Conservation (phyloP, 352 stramenopile species). For the Phytopythium delawarense region DNA sequence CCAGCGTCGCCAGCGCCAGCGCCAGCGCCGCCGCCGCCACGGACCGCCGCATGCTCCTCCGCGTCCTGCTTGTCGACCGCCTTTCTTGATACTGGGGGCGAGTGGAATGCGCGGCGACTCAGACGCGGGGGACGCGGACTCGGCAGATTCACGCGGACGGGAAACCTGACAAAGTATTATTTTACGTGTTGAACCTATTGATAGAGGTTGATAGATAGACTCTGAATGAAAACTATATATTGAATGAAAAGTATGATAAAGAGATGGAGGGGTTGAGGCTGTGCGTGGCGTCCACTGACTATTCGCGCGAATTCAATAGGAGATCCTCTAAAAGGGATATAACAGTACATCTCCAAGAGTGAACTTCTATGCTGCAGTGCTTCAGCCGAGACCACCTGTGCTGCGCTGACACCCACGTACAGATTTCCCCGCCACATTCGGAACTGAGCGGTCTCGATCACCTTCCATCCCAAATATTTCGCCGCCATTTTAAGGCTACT, state of each 20-base stretch:
- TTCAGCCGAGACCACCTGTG: no score
- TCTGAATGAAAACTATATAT: background rate
- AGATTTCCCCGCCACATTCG: no score
- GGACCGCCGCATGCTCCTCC: conserved; percentile 10
- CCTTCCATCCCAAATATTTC: no score
- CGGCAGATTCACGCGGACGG: background rate
- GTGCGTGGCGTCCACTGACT: background rate
- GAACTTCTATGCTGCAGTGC: no score
- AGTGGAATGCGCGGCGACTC: background rate
- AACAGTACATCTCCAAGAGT: no score
- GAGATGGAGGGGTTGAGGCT: background rate
- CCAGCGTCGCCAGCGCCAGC: conserved; percentile 13
- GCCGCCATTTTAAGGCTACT: no score
- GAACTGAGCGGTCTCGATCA: no score
- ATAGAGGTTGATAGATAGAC: background rate
- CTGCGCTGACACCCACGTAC: no score
- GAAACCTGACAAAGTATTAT: background rate
- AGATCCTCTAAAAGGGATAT: no score
- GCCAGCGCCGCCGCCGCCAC: conserved; percentile 12
- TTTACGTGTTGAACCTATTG: background rate
- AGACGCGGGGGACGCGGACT: background rate
- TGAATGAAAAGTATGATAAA: background rate
- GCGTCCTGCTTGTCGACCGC: background rate
- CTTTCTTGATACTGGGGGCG: background rate
- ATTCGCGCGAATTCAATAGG: no score